A percentile compares a stretch with the other conserved stretches of the same genome.
These are phyloP conservation scores for Alternaria viburni DNA, from an alignment of 2,329 filamentous ascomycete genomes.

Conservation along the genomic window DNA sequence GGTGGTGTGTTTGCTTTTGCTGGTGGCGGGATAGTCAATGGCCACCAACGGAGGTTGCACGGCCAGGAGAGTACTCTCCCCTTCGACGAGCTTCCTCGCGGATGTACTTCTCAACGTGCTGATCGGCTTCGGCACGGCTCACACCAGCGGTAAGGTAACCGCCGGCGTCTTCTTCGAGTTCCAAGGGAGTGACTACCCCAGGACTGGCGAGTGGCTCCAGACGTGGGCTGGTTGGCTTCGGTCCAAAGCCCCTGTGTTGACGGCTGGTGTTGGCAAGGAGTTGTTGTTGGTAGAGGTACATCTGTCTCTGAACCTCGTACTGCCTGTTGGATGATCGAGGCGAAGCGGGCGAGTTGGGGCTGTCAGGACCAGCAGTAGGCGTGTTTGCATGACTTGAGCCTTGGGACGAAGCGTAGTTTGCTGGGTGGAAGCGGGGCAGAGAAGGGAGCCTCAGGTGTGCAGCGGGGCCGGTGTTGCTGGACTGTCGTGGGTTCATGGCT, in stretches of 20 bases:
- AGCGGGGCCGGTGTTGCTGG: slow-evolving; percentile 42
- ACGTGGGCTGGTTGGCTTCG: slow-evolving; percentile 56
- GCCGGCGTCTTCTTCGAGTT: slow-evolving; percentile 52
- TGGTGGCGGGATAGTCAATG: slow-evolving; percentile 37
- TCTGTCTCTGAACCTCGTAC: slow-evolving; percentile 57
- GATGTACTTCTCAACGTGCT: slow-evolving; percentile 56
- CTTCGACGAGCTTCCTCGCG: slow-evolving; percentile 51
- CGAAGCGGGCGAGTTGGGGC: slow-evolving; percentile 53
- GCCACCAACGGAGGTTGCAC: slow-evolving; percentile 36
- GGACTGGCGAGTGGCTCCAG: slow-evolving; percentile 58
- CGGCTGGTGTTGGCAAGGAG: slow-evolving; percentile 41
- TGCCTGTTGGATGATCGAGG: slow-evolving; percentile 51
- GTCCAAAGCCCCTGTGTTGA: slow-evolving; percentile 27
- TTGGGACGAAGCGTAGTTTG: slow-evolving; percentile 55
- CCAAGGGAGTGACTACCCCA: slow-evolving; percentile 60
- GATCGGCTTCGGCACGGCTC: slow-evolving; percentile 44
- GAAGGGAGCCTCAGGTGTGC: slow-evolving; percentile 55
- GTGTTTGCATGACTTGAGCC: slow-evolving; percentile 47
- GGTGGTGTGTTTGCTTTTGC: slow-evolving; percentile 3
- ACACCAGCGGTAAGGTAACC: slow-evolving; percentile 56
- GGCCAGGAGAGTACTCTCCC: slow-evolving; percentile 42
- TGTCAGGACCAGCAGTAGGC: slow-evolving; percentile 47
- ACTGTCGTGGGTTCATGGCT: slow-evolving; percentile 41
- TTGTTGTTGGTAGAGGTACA: slow-evolving; percentile 58
- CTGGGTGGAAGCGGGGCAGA: slow-evolving; percentile 60